Base-by-base conservation (phyloP, 1,139 yeast genomes). In the Protomyces inundatus region DNA sequence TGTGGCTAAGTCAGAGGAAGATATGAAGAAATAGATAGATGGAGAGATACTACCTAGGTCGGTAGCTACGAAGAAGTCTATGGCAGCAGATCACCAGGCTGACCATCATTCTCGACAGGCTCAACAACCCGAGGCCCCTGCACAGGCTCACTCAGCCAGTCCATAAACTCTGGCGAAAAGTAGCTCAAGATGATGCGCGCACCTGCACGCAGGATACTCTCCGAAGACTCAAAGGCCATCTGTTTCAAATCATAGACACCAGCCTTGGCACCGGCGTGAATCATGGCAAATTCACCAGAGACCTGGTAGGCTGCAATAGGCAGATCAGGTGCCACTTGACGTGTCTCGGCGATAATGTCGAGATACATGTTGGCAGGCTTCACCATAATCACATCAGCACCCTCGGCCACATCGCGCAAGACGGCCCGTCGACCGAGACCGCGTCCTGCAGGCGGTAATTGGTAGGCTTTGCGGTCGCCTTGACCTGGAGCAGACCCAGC, bases 231-330 rank as follows among this genome's bases (percentile, higher is more conserved):
- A 72, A 88, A 88, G 0, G 97, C 98, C 76, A 93, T 87, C 6
- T 84, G 81, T 75, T 90, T 87, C 75, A 95, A 81, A 74, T 93
- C 98, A 66, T 87, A 89, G 65, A 91, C 82, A 34, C 96, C 96
- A 80, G 91, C 91, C 71, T 91, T 97, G 37, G 98, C 98, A 60
- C 97, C 98, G 7, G 98, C 98, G 74, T 91, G 96, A 69, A 93
- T 78, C 98, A 95, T 93, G 58, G 98, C 97, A 73, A 84, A 93
- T 76, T 93, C 99, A 56, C 99, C 99, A 75, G 95, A 85, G 39
- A 93, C 99, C 75, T 95, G 98, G 76, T 93, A 93, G 34, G 96
- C 95, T 73, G 97, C 90, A 61, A 93, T 80, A 36, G 98, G 98
- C 70, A 87, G 84, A 74, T 93, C 95, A 64, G 80, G 76, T 73